phyloP scores from a whole-genome alignment of 176 grass and related monocot genomes.

The Ensete ventricosum region DNA sequence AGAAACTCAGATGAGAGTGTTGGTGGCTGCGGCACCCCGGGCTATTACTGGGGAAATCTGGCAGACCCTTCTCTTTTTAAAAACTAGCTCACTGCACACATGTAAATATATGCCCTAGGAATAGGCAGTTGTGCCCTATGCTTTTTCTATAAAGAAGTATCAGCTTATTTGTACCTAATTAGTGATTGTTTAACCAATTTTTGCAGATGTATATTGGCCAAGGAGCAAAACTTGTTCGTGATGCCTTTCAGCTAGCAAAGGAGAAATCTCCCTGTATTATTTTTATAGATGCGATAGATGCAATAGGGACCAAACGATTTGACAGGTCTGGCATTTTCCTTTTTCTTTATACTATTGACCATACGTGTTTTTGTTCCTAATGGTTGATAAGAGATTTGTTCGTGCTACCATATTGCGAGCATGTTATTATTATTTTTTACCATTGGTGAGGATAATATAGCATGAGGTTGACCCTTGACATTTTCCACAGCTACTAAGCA shows the following conservation, averaged over 20 bases:
- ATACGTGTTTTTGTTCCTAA: background rate
- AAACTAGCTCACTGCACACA: too few species aligned
- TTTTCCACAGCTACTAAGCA: too few species aligned
- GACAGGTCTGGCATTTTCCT: slow-evolving; percentile 41
- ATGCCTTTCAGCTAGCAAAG: slow-evolving; percentile 90
- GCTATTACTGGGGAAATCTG: background rate
- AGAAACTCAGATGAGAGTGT: background rate
- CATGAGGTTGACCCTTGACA: background rate
- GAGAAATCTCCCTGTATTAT: slow-evolving; percentile 92
- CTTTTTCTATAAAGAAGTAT: too few species aligned
- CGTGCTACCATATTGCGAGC: background rate
- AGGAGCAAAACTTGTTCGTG: slow-evolving; percentile 86
- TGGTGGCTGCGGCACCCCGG: background rate
- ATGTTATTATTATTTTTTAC: background rate
- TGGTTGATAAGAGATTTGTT: background rate
- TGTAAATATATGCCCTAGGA: too few species aligned
- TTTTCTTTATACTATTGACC: background rate
- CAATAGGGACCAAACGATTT: slow-evolving; percentile 83
- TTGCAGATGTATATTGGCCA: slow-evolving; percentile 88
- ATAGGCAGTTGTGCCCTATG: too few species aligned
- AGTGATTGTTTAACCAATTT: slow-evolving; percentile 3
- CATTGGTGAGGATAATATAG: background rate
- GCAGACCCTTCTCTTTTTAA: background rate
- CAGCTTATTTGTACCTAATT: slow-evolving; percentile 11
- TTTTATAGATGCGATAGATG: slow-evolving; percentile 96